Evolutionary conservation across 2,329 filamentous ascomycete species (phyloP), one percentile per base, ranked within the genome.

Genomic region (Epicoccum sorghinum): DNA sequence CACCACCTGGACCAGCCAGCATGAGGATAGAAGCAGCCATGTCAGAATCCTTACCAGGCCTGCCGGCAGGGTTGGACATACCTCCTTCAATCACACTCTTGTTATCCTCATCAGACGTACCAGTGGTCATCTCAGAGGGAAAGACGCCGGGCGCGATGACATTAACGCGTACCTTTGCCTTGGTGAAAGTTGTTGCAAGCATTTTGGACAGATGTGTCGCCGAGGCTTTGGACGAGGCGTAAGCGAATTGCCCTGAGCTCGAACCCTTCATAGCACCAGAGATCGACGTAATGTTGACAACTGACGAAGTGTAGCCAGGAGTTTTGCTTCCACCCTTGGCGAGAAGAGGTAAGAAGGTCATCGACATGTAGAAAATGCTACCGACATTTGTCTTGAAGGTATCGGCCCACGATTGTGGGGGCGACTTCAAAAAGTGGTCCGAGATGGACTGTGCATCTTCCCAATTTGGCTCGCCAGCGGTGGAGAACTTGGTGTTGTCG

Each of bases 211-310:
- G 49, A 57, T 81, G 78, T 3, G 77, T 79, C 27, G 72, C 75
- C 1, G 76, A 77, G 2, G 79, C 82, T 61, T 85, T 85, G 36
- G 76, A 79, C 7, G 76, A 69, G 2, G 79, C 79, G 59, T 83
- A 84, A 0, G 80, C 77, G 55, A 82, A 82, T 55, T 84, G 81
- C 3, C 82, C 82, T n/a, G 60, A 70, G 56, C 74, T 78, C 42
- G 73, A 75, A 1, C 63, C 63, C 62, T 84, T 83, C 73, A 83
- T 77, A 4, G 79, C 65, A 0, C 81, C 82, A 1, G 77, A 78
- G 40, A 82, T 79, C n/a, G 77, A 81, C 35, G 76, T 74, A 42
- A 85, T 79, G 47, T 85, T 85, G 58, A 86, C 77, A 24, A 86
- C 75, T 14, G 70, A 78, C 3, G 79, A 79, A 1, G 77, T 75